Evolutionary conservation across 495 filamentous ascomycete genomes (phyloP).

Genomic region (Tuber magnatum): DNA sequence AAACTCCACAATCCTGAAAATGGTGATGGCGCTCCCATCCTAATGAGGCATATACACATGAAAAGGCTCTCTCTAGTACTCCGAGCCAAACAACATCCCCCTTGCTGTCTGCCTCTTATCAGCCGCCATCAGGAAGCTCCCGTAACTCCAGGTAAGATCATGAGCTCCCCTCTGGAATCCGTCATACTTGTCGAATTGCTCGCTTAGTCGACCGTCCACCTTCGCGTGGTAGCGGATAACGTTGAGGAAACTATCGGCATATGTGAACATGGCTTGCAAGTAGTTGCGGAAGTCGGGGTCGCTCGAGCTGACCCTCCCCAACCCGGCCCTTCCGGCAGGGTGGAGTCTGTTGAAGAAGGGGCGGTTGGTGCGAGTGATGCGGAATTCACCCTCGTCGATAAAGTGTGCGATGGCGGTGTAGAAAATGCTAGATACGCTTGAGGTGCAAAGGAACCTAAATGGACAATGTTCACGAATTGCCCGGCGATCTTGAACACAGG

Average conservation of each 20-base stretch:
- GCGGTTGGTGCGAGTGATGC: slow-evolving; percentile 33
- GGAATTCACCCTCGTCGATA: slow-evolving; percentile 22
- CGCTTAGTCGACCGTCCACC: slow-evolving; percentile 40
- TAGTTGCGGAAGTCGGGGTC: slow-evolving; percentile 33
- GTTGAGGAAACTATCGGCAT: slow-evolving; percentile 42
- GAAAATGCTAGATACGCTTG: slow-evolving; percentile 41
- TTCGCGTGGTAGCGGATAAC: slow-evolving; percentile 41
- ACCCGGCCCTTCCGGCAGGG: slow-evolving; percentile 22
- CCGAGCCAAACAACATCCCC: slow-evolving; percentile 5
- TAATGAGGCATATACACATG: neutral
- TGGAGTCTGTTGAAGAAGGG: slow-evolving; percentile 40
- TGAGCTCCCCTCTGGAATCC: slow-evolving; percentile 42
- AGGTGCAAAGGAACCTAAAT: slow-evolving; percentile 44
- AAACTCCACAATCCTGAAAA: neutral
- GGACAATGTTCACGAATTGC: slow-evolving; percentile 6
- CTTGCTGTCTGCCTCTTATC: slow-evolving; percentile 30
- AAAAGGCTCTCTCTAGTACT: neutral
- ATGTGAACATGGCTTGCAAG: slow-evolving; percentile 35
- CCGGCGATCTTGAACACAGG: neutral
- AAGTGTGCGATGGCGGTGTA: slow-evolving; percentile 40
- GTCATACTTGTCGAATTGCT: slow-evolving; percentile 44
- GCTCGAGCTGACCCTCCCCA: slow-evolving; percentile 24
- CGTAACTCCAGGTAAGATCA: slow-evolving; percentile 47
- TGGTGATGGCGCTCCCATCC: neutral
- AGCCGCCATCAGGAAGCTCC: slow-evolving; percentile 41